Base-by-base conservation (phyloP, 2,329 filamentous ascomycete genomes). In the Trichoderma asperellum region DNA sequence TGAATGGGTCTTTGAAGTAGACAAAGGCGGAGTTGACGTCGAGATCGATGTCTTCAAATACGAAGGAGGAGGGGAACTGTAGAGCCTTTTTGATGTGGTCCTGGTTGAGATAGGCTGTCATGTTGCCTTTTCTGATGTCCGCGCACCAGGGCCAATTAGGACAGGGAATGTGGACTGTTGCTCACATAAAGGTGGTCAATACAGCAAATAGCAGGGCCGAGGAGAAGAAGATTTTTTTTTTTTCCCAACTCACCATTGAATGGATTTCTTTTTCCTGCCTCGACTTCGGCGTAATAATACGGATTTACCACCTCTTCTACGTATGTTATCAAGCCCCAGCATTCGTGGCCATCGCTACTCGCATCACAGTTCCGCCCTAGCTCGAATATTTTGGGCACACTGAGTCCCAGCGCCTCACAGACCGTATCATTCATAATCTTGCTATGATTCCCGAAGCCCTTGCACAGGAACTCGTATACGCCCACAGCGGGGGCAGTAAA, bases 21-120 rank as follows among this genome's bases (percentile, higher is more conserved):
- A 12, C 7, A 35, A 68, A 76, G 43, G 63, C 72, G 6, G 92
- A 88, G 88, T 97, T 97, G 83, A 97, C 94, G 80, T 96, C 92
- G 74, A 94, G 92, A 87, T 97, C 97, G 88, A 93, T 96, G 77
- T 90, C 93, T 76, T 96, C 91, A 80, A 95, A 97, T 76, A 85
- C 87, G 73, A 88, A 86, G 65, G 97, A 92, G 81, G 97, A 93
- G 55, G 73, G 73, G 3, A 76, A 68, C 11, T 70, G 55, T 32
- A 77, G 74, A 18, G 72, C 72, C 11, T 63, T 32, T 27, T 72
- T 70, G 4, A 76, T 68, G 12, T 34, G 11, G 0, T 65, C 57
- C n/a, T 70, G 71, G 71, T 76, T 76, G 60, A 77, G 65, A 63
- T 76, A 77, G 29, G 59, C 67, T 5, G 74, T 71, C 27, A 77